Percentiles rank a stretch among this genome's conserved stretches.
These are phyloP conservation scores for Scutellaria barbata DNA, from an alignment of 257 asterid species.

Conservation along the genomic window DNA sequence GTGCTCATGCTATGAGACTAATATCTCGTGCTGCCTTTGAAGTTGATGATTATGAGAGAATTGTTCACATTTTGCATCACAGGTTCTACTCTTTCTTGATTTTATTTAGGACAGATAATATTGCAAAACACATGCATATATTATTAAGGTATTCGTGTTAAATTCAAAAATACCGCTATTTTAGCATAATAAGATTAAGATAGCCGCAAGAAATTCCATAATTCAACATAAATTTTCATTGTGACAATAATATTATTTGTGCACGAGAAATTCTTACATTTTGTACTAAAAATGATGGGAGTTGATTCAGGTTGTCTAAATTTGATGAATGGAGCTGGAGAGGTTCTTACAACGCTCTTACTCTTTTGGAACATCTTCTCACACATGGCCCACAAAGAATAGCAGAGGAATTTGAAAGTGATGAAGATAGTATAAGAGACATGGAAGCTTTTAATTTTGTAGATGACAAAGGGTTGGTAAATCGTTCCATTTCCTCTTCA, in stretches of 20 bases:
- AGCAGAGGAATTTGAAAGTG: constrained; percentile 74
- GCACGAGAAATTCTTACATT: too few species aligned
- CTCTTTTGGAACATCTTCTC: constrained; percentile 70
- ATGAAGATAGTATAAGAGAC: constrained; percentile 53
- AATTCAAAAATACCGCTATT: too few species aligned
- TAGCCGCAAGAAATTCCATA: too few species aligned
- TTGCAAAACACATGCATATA: too few species aligned
- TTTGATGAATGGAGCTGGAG: constrained; percentile 74
- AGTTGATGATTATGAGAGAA: constrained; percentile 84
- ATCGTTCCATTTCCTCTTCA: background rate
- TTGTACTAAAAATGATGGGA: background rate
- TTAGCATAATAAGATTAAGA: too few species aligned
- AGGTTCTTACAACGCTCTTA: constrained; percentile 65
- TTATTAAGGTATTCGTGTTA: too few species aligned
- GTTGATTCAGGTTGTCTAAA: constrained; percentile 55
- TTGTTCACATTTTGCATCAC: constrained; percentile 68
- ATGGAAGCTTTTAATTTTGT: constrained; percentile 57
- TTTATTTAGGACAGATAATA: too few species aligned
- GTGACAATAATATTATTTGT: too few species aligned
- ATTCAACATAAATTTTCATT: too few species aligned
- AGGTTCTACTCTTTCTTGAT: constrained; percentile 42
- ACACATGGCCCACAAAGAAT: constrained; percentile 82
- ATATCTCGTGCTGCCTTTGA: constrained; percentile 92
- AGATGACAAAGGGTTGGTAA: constrained; percentile 70
- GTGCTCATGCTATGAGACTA: constrained; percentile 61